Evolutionary conservation across 352 stramenopile species (phyloP).

Genomic region (Aphanomyces cochlioides): DNA sequence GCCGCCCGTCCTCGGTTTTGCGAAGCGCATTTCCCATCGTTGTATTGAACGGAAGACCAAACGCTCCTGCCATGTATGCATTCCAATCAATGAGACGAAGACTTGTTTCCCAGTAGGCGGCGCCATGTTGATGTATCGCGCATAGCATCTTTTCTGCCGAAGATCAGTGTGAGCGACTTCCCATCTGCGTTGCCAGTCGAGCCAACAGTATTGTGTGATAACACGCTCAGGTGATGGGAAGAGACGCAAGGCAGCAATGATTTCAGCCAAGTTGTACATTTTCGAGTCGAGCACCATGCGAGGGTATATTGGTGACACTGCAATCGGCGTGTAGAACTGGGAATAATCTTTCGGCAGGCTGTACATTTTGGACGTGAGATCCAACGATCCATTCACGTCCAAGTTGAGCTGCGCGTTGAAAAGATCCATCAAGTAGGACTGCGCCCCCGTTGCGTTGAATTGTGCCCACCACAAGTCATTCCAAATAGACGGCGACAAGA

Average conservation of each 20-base stretch:
- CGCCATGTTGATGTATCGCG: background rate
- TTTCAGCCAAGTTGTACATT: background rate
- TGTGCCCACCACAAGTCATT: conserved; percentile 23
- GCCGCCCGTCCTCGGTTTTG: background rate
- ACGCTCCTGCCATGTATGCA: background rate
- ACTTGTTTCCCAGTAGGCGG: conserved; percentile 7
- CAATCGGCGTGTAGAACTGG: conserved; percentile 9
- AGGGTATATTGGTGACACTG: background rate
- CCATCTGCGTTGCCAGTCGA: conserved; percentile 16
- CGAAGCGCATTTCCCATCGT: conserved; percentile 4
- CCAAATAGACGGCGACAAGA: background rate
- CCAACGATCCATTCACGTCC: background rate
- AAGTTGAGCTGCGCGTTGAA: conserved; percentile 13
- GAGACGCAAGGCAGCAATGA: background rate
- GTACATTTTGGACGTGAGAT: background rate
- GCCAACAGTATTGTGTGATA: conserved; percentile 18
- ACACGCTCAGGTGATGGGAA: background rate
- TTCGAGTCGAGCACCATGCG: background rate
- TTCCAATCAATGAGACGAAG: conserved; percentile 5
- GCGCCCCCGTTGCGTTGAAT: conserved; percentile 6
- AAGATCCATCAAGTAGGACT: conserved; percentile 24
- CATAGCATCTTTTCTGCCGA: conserved; percentile 13
- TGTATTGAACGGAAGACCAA: background rate
- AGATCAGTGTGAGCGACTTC: conserved; percentile 17
- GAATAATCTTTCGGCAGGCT: background rate